phyloP scores from a whole-genome alignment of 441 rosid genomes.

The Gossypium trilobum region DNA sequence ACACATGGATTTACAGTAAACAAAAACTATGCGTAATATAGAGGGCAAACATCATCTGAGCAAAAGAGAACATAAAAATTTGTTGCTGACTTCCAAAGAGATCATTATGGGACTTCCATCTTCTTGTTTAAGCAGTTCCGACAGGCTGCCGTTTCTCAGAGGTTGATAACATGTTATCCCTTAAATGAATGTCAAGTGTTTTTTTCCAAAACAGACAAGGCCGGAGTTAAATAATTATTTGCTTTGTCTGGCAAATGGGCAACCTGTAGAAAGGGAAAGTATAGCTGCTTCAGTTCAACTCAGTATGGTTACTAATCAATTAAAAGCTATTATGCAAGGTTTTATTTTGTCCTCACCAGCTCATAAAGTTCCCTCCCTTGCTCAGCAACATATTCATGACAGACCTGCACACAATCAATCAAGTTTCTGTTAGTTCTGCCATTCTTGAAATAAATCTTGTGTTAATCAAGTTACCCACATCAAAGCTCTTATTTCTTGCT shows the following conservation, averaged over 20 bases:
- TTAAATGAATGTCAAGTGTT: constrained; percentile 41
- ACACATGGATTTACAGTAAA: constrained; percentile 10
- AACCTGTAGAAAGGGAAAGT: constrained; percentile 35
- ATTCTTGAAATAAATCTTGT: not conserved
- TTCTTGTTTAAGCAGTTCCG: not conserved
- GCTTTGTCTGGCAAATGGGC: constrained; percentile 98
- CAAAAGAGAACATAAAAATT: not conserved
- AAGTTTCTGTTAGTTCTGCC: constrained; percentile 7
- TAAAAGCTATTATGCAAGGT: not conserved
- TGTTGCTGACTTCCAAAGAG: not conserved
- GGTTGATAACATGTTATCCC: not conserved
- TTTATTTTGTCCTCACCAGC: constrained; percentile 44
- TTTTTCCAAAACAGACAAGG: constrained; percentile 73
- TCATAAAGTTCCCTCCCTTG: constrained; percentile 88
- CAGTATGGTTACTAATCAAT: constrained; percentile 4
- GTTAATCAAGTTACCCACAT: constrained; percentile 40
- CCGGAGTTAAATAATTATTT: constrained; percentile 88
- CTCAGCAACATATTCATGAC: constrained; percentile 80
- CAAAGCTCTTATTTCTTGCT: constrained; percentile 95
- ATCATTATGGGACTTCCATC: not conserved
- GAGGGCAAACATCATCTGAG: not conserved
- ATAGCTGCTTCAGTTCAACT: not conserved
- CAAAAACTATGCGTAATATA: not conserved
- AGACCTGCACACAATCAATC: constrained; percentile 47
- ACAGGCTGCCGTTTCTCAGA: not conserved